These are phyloP conservation scores for Clathrus columnatus DNA, from an alignment of 768 basidiomycete genomes.

Conservation along the genomic window DNA sequence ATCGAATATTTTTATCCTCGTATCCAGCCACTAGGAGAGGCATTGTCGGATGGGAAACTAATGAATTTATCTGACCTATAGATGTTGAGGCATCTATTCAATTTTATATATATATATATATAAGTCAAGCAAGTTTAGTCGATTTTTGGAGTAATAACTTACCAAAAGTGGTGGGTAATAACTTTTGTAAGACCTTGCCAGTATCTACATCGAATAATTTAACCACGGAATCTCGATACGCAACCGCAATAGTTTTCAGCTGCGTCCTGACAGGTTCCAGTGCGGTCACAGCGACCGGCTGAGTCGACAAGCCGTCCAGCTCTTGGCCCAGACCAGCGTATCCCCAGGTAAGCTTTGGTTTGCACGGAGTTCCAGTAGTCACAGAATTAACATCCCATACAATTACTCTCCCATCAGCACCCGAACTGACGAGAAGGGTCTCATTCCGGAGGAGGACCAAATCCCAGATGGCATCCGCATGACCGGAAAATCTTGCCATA, in stretches of 20 bases:
- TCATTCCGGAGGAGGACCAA: constrained; percentile 78
- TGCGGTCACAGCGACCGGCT: constrained; percentile 60
- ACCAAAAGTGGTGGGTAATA: constrained; percentile 35
- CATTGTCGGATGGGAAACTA: constrained; percentile 87
- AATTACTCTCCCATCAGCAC: constrained; percentile 87
- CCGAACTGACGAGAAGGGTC: constrained; percentile 77
- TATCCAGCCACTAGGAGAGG: constrained; percentile 81
- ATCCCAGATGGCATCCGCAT: constrained; percentile 97
- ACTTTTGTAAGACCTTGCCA: constrained; percentile 59
- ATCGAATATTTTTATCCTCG: constrained; percentile 88
- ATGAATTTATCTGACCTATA: constrained; percentile 74
- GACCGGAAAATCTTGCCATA: constrained; percentile 77
- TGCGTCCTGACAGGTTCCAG: constrained; percentile 79
- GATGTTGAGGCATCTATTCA: constrained; percentile 57
- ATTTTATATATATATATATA: not conserved
- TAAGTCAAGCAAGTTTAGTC: not conserved
- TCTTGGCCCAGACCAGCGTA: constrained; percentile 50
- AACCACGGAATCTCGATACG: constrained; percentile 80
- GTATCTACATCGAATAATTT: constrained; percentile 89
- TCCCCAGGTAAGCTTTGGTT: constrained; percentile 70
- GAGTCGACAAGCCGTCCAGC: constrained; percentile 38
- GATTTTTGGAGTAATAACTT: no score
- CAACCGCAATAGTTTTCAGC: constrained; percentile 81
- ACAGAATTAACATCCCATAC: constrained; percentile 67
- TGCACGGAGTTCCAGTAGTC: constrained; percentile 48